Percentiles rank a stretch among this genome's conserved stretches.
phyloP scores from a whole-genome alignment of 352 stramenopile genomes.

The Pythium scleroteichum region DNA sequence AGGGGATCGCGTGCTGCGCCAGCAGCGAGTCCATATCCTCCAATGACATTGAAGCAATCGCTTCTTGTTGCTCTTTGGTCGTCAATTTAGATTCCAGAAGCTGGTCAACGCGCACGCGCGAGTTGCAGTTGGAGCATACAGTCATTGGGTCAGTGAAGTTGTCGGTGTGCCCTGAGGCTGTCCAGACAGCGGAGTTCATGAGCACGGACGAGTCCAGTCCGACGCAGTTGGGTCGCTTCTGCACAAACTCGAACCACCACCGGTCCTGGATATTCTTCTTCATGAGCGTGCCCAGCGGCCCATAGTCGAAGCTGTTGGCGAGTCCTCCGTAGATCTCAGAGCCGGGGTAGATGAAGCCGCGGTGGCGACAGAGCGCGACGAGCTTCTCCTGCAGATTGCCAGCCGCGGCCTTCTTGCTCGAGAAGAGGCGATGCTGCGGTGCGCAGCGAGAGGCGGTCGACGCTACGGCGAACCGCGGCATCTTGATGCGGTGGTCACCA shows the following conservation, averaged over 20 bases:
- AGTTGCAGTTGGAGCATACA: constrained; percentile 94
- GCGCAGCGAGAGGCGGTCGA: constrained; percentile 2
- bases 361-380: constrained; percentile 83
- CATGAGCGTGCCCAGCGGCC: constrained; percentile 92
- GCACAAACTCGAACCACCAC: constrained; percentile 97
- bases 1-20: constrained; percentile 43
- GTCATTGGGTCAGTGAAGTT: constrained; percentile 98
- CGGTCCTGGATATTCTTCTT: constrained; percentile 98
- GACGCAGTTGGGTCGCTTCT: constrained; percentile 92
- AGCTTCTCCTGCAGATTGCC: constrained; percentile 69
- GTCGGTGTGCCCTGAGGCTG: constrained; percentile 94
- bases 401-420: constrained; percentile 31
- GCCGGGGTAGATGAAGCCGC: constrained; percentile 93
- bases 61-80: constrained; percentile 46
- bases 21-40: constrained; percentile 66
- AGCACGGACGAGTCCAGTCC: constrained; percentile 97
- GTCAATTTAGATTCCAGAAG: constrained; percentile 56
- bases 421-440: constrained; percentile 33
- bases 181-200: constrained; percentile 94
- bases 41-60: constrained; percentile 52
- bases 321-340: constrained; percentile 98
- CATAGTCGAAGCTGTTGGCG: constrained; percentile 98
- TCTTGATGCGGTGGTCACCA: background rate
- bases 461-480: constrained; percentile 7
- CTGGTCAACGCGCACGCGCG: constrained; percentile 73